Conservation (phyloP, 768 basidiomycete species). For the Pulveroboletus sp. region DNA sequence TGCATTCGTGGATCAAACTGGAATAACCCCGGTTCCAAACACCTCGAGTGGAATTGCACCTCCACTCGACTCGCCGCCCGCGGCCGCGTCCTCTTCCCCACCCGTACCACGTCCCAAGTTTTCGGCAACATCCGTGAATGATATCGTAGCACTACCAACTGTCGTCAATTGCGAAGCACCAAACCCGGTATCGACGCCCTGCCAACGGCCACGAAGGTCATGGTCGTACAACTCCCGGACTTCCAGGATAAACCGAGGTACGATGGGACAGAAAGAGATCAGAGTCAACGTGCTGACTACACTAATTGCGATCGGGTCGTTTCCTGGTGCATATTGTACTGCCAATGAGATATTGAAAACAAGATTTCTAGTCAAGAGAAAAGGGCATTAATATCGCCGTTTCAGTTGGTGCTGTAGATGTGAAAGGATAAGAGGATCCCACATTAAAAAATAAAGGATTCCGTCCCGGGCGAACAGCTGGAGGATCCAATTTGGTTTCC, state of each 20-base stretch:
- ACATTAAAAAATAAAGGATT: slow-evolving; percentile 1
- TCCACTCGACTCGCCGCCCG: too few species aligned
- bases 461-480: neutral
- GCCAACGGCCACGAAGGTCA: neutral
- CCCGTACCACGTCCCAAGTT: too few species aligned
- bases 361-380: too few species aligned
- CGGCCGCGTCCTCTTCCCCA: too few species aligned
- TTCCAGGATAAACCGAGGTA: slow-evolving; percentile 1
- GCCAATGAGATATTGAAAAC: neutral
- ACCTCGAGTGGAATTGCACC: too few species aligned
- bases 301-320: neutral
- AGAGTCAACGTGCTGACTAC: neutral
- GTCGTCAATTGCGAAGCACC: neutral
- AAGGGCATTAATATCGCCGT: too few species aligned
- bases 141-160: neutral
- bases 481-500: neutral
- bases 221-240: neutral
- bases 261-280: neutral
- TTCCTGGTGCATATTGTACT: neutral
- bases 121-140: neutral
- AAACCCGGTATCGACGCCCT: neutral
- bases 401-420: neutral
- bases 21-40: too few species aligned
- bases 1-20: too few species aligned
- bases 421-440: neutral